phyloP scores from a whole-genome alignment of 2,329 filamentous ascomycete species.

The Penicillium brevicompactum region DNA sequence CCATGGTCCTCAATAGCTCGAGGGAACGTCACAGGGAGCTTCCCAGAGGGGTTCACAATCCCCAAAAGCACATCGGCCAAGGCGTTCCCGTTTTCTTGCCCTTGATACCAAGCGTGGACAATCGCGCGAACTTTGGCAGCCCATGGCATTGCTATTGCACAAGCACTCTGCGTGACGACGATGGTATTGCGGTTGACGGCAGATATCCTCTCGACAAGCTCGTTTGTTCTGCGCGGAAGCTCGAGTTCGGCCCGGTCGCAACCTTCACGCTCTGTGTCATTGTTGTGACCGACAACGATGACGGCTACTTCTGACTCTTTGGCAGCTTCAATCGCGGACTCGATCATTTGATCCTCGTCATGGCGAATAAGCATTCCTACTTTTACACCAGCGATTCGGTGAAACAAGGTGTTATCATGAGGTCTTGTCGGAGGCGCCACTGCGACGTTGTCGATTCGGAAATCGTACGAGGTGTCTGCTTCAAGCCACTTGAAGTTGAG shows the following conservation, averaged over 20 bases:
- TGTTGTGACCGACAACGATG: conserved; percentile 26
- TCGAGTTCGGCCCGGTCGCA: conserved; percentile 56
- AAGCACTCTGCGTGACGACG: not conserved
- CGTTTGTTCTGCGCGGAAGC: conserved; percentile 40
- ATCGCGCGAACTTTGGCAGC: not conserved
- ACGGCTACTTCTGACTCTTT: conserved; percentile 22
- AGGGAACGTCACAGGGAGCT: not conserved
- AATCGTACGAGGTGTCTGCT: conserved; percentile 33
- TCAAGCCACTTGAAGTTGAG: conserved; percentile 44
- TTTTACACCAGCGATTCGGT: not conserved
- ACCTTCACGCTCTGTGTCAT: conserved; percentile 40
- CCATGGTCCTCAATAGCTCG: not conserved
- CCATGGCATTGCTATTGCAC: not conserved
- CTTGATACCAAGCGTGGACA: not conserved
- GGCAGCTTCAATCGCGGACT: conserved; percentile 15
- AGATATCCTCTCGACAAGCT: not conserved
- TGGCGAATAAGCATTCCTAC: not conserved
- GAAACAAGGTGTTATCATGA: not conserved
- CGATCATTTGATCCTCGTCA: conserved; percentile 14
- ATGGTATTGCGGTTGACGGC: not conserved
- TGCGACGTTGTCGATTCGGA: conserved; percentile 31
- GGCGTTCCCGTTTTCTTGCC: not conserved
- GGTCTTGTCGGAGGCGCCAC: no score
- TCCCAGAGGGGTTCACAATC: not conserved
- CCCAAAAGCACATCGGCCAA: not conserved